Conservation (phyloP, 345 rosid species). For the Diplotaxis tenuifolia region DNA sequence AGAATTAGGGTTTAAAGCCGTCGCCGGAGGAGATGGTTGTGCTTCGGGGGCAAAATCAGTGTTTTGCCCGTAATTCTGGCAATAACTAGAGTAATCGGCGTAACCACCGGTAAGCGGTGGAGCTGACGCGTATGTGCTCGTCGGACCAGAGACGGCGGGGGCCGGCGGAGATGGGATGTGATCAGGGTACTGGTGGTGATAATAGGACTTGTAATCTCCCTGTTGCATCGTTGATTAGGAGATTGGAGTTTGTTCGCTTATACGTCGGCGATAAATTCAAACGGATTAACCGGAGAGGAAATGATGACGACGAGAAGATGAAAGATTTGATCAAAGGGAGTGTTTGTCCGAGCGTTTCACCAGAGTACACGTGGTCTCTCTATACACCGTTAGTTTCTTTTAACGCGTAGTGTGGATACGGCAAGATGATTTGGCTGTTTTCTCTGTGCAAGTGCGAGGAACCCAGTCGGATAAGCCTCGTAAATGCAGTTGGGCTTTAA, state of each 20-base stretch:
- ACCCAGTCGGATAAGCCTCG: background rate
- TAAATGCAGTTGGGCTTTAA: slow-evolving; percentile 13
- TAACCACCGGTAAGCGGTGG: slow-evolving; percentile 45
- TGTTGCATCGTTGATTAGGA: slow-evolving; percentile 54
- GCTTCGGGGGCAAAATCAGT: slow-evolving; percentile 45
- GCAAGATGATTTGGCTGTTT: background rate
- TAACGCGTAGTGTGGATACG: no score
- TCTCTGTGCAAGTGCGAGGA: background rate
- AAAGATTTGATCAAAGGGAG: no score
- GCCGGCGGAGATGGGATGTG: slow-evolving; percentile 48
- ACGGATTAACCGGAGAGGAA: no score
- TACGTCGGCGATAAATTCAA: no score
- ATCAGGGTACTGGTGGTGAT: slow-evolving; percentile 49
- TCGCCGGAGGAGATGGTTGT: slow-evolving; percentile 33
- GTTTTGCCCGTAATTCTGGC: slow-evolving; percentile 53
- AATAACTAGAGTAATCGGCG: slow-evolving; percentile 44
- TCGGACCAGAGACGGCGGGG: slow-evolving; percentile 29
- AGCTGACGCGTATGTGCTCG: slow-evolving; percentile 71
- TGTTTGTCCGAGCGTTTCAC: no score
- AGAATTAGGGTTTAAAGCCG: slow-evolving; percentile 38
- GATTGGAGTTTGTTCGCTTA: no score
- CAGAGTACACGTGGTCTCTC: no score
- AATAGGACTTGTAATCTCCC: slow-evolving; percentile 76
- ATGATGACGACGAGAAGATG: no score
- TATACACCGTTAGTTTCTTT: no score